Percentiles rank a stretch among this genome's conserved stretches.
Evolutionary conservation across 129 eudicot genomes (phyloP).

Genomic region (Flaveria robusta): DNA sequence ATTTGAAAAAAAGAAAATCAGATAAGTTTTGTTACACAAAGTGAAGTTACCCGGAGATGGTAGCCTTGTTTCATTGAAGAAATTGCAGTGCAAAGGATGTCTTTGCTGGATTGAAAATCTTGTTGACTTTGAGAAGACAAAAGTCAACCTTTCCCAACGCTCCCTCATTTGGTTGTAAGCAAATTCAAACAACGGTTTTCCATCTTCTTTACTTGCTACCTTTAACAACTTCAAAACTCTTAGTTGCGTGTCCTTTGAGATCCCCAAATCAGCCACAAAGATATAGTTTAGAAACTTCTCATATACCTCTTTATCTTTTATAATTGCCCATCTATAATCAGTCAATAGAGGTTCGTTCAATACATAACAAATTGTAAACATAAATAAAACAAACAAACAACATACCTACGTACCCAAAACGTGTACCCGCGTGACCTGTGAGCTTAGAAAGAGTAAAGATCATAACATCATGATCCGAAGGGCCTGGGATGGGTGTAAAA

Average conservation of each 20-base stretch:
- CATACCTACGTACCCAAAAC: constrained; percentile 71
- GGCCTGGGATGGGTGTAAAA: constrained; percentile 57
- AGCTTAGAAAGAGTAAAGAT: constrained; percentile 67
- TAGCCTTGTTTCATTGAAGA: constrained; percentile 51
- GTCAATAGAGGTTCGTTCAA: background rate
- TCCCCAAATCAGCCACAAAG: constrained; percentile 35
- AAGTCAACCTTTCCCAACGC: constrained; percentile 58
- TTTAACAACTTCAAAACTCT: constrained; percentile 71
- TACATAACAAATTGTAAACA: background rate
- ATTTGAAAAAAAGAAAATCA: too few species aligned
- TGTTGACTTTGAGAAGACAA: constrained; percentile 43
- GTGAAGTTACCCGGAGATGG: constrained; percentile 69
- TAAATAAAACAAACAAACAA: background rate
- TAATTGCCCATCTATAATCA: constrained; percentile 66
- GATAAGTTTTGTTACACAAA: background rate
- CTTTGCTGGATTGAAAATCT: constrained; percentile 61
- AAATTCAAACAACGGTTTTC: constrained; percentile 48
- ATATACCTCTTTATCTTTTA: constrained; percentile 67
- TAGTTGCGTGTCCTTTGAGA: constrained; percentile 69
- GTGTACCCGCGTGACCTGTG: constrained; percentile 73
- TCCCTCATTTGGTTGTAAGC: constrained; percentile 51
- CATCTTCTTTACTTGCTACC: constrained; percentile 44
- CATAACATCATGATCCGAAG: constrained; percentile 69
- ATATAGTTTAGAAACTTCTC: constrained; percentile 42
- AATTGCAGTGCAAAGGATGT: constrained; percentile 59